These are phyloP conservation scores for Centella asiatica DNA, from an alignment of 129 eudicot genomes.

Conservation along the genomic window DNA sequence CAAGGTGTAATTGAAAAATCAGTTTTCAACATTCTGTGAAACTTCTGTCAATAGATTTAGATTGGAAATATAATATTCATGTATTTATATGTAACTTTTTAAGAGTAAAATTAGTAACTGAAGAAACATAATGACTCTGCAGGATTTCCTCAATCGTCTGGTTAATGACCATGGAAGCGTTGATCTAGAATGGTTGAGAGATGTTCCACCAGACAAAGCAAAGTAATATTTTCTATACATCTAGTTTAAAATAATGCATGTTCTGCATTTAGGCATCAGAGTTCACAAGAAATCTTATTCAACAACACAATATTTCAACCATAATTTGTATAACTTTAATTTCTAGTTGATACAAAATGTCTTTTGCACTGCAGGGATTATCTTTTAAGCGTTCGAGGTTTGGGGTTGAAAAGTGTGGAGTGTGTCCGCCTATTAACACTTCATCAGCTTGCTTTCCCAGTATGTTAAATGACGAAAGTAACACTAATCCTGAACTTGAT, in stretches of 20 bases:
- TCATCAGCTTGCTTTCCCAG: constrained; percentile 97
- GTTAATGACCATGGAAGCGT: constrained; percentile 74
- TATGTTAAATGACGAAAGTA: constrained; percentile 31
- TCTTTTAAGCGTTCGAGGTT: constrained; percentile 67
- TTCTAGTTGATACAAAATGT: neutral
- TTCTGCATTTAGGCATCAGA: neutral
- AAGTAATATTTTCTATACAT: constrained; percentile 43
- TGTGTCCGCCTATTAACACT: constrained; percentile 94
- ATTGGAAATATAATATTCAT: too few relatives aligned
- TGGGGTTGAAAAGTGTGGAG: constrained; percentile 97
- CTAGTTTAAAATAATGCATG: neutral
- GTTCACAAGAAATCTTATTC: too few relatives aligned
- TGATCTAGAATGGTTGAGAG: constrained; percentile 91
- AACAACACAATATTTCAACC: too few relatives aligned
- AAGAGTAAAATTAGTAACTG: neutral
- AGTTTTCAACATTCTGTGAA: neutral
- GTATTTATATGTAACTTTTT: neutral
- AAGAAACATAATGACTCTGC: constrained; percentile 17
- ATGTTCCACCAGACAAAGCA: constrained; percentile 79
- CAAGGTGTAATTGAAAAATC: constrained; percentile 34
- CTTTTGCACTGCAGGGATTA: constrained; percentile 53
- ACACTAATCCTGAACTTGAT: neutral
- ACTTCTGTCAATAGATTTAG: neutral
- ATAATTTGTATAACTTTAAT: too few relatives aligned
- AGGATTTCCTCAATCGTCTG: constrained; percentile 79